Base-by-base conservation (phyloP, 2,329 filamentous ascomycete genomes). In the Botrytis medusae region DNA sequence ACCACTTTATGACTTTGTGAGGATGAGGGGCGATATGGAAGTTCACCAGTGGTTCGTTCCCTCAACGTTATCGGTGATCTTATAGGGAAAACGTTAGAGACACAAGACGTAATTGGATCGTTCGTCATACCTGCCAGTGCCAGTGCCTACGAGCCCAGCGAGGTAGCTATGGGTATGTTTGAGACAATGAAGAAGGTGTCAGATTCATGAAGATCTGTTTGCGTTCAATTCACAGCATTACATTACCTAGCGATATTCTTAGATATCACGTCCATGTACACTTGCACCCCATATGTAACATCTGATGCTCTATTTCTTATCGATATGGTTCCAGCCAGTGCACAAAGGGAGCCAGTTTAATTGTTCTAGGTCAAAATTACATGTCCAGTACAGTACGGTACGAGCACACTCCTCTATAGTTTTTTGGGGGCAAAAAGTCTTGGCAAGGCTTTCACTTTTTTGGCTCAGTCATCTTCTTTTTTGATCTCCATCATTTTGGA, bases 401-500 rank as follows among this genome's bases (percentile, higher is more conserved):
- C 34, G 34, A 14, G 40, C 12, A 48, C 46, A 4, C 59, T 61
- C 59, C 59, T 40, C 60, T 40, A 4, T 7, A 22, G 9, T 9
- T 25, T 34, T 25, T 25, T 25, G 63, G 63, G 22, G 20, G 16
- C 22, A 40, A 40, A 54, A 67, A 54, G 25, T 54, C 64, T 67
- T 67, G 46, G 64, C 64, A 67, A 67, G 46, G 74, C 74, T 64
- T 72, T 75, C 32, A 10, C 44, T 2, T 51, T 57, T 57, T 64
- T 29, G 40, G 46, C n/a, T 68, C 63, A 68, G 64, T 68, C 65
- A 74, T 59, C 73, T 73, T 65, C 73, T 71, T 57, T 72, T 59
- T 34, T 57, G 51, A 48, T 42, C 54, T 74, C 69, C 72, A 75
- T 74, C 75, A 77, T 75, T 75, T 76, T 75, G 59, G 16, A 69